These are phyloP conservation scores for Anthostomella pinea DNA, from an alignment of 2,329 filamentous ascomycete species.

Conservation along the genomic window DNA sequence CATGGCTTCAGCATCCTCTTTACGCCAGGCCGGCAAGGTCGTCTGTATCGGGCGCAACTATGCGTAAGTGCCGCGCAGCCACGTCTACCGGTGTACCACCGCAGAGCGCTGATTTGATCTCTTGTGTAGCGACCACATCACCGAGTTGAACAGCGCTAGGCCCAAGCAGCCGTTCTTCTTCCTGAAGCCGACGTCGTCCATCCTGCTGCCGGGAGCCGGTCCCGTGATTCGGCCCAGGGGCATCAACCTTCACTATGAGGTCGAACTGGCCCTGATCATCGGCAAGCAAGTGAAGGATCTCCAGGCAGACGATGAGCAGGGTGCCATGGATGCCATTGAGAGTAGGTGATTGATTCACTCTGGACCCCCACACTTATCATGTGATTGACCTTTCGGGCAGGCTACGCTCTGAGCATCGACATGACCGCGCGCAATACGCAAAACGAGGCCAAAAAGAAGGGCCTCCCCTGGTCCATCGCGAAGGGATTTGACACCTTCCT, in stretches of 20 bases:
- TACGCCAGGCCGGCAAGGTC: slow-evolving; percentile 65
- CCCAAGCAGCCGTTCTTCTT: slow-evolving; percentile 99
- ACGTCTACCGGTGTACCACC: no score
- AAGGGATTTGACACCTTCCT: slow-evolving; percentile 99
- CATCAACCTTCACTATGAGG: slow-evolving; percentile 87
- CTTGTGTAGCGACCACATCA: slow-evolving; percentile 94
- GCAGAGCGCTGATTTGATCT: no score
- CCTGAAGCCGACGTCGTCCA: slow-evolving; percentile 86
- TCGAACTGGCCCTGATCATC: slow-evolving; percentile 88
- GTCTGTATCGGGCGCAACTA: slow-evolving; percentile 97
- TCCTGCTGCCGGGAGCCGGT: slow-evolving; percentile 75
- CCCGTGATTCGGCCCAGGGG: slow-evolving; percentile 80
- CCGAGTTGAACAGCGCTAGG: slow-evolving; percentile 80
- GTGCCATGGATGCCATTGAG: slow-evolving; percentile 78
- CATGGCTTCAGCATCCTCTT: slow-evolving; percentile 42
- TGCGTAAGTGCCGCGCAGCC: slow-evolving; percentile 77
- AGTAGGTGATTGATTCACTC: slow-evolving; percentile 48
- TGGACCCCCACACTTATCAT: slow-evolving; percentile 8
- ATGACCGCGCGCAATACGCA: slow-evolving; percentile 97
- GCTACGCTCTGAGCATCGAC: slow-evolving; percentile 88
- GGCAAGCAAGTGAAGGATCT: slow-evolving; percentile 78
- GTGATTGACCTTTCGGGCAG: slow-evolving; percentile 38
- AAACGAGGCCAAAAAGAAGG: slow-evolving; percentile 95
- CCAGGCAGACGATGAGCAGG: slow-evolving; percentile 67
- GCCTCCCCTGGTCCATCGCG: slow-evolving; percentile 90